Evolutionary conservation across 257 asterid genomes (phyloP).

Genomic region (Thymus mandschuricus): DNA sequence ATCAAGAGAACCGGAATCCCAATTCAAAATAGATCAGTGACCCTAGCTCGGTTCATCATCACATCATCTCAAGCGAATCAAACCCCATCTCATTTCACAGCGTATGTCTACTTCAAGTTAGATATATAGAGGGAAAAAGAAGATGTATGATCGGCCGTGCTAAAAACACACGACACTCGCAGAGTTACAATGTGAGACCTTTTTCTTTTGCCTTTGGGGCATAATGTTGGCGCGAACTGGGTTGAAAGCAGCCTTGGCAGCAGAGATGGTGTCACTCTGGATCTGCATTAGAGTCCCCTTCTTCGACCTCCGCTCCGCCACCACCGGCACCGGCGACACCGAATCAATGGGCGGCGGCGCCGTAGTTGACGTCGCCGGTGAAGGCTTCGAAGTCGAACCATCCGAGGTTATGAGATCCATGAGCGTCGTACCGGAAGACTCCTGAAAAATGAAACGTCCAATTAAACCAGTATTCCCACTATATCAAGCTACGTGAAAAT

Average conservation of each 20-base stretch:
- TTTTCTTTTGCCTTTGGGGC: slow-evolving; percentile 85
- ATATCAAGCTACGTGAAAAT: slow-evolving; percentile 14
- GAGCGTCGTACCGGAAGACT: slow-evolving; percentile 86
- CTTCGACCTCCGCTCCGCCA: slow-evolving; percentile 82
- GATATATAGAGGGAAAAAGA: background rate
- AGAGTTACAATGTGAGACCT: slow-evolving; percentile 43
- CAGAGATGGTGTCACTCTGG: slow-evolving; percentile 95
- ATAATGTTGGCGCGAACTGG: slow-evolving; percentile 79
- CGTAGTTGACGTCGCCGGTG: slow-evolving; percentile 52
- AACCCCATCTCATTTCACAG: slow-evolving; percentile 9
- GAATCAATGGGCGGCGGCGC: slow-evolving; percentile 59
- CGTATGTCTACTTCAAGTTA: slow-evolving; percentile 13
- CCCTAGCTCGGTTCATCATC: background rate
- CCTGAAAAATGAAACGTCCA: slow-evolving; percentile 44
- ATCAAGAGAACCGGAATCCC: slow-evolving; percentile 15
- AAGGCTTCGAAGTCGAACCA: slow-evolving; percentile 63
- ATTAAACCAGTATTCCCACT: too few relatives aligned
- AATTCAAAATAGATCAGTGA: slow-evolving; percentile 17
- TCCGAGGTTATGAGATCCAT: slow-evolving; percentile 99
- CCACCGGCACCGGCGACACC: slow-evolving; percentile 57
- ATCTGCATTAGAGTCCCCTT: slow-evolving; percentile 93
- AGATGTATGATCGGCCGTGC: background rate
- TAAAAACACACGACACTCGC: background rate
- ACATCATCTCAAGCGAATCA: slow-evolving; percentile 8
- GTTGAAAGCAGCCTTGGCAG: slow-evolving; percentile 86